A percentile compares a stretch with the other conserved stretches of the same genome.
These are phyloP conservation scores for Schizonepeta tenuifolia DNA, from an alignment of 257 asterid genomes.

Conservation along the genomic window DNA sequence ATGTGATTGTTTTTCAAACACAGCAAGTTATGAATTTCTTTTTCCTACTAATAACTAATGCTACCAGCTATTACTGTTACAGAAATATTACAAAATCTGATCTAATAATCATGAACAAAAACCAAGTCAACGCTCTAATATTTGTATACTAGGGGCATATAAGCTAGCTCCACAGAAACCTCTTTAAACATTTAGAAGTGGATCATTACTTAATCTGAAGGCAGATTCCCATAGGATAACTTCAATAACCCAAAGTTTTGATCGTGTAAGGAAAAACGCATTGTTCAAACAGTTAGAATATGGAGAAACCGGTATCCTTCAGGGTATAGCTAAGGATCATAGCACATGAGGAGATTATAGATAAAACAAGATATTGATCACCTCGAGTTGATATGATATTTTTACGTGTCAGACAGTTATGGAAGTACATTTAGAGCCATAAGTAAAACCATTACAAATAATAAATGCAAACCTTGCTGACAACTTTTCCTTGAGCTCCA, in stretches of 20 bases:
- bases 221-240: not conserved
- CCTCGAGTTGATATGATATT: conserved; percentile 3
- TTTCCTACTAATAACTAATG: not conserved
- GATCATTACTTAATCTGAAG: not conserved
- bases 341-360: not conserved
- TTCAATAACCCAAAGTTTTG: not conserved
- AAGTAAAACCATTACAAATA: not conserved
- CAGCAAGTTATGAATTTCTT: not conserved
- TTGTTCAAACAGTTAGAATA: not conserved
- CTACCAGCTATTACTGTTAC: not conserved
- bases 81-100: not conserved
- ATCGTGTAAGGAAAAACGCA: not conserved
- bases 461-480: conserved; percentile 80
- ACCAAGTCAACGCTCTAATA: not conserved
- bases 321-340: not conserved
- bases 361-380: not conserved
- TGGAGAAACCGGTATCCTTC: not conserved
- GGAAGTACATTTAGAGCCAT: conserved; percentile 9
- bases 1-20: not conserved
- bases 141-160: not conserved
- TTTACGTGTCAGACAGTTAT: not conserved
- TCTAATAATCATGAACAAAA: not conserved
- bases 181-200: not conserved
- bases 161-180: not conserved
- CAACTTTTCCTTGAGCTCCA: conserved; percentile 94